Evolutionary conservation across 495 filamentous ascomycete species (phyloP).

Genomic region (Cryomyces minteri): DNA sequence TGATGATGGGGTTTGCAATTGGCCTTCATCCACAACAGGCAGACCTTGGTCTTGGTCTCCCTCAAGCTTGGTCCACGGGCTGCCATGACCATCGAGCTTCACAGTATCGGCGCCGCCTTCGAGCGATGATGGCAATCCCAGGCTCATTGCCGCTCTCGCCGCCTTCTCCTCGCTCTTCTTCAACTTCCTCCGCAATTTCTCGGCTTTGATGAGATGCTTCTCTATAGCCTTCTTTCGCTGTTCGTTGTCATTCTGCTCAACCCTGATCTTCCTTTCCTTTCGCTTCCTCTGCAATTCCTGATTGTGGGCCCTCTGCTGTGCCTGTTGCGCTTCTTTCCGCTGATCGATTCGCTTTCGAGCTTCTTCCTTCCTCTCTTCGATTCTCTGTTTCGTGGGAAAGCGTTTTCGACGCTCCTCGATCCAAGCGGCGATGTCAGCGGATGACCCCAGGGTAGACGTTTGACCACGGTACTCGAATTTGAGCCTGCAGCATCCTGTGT

Average conservation of each 20-base stretch:
- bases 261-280: background rate
- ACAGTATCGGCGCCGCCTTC: background rate
- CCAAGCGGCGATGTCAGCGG: slow-evolving; percentile 60
- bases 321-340: slow-evolving; percentile 25
- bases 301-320: slow-evolving; percentile 22
- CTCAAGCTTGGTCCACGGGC: background rate
- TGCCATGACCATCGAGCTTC: background rate
- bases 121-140: no score
- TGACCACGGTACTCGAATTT: slow-evolving; percentile 19
- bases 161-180: slow-evolving; percentile 6
- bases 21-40: background rate
- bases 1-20: background rate
- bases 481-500: slow-evolving; percentile 6
- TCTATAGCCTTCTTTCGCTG: background rate
- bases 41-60: background rate
- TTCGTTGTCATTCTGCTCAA: background rate
- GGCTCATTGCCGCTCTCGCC: background rate
- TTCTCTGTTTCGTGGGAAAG: slow-evolving; percentile 55
- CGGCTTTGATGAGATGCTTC: background rate
- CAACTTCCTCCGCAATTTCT: background rate
- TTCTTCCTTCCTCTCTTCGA: slow-evolving; percentile 26
- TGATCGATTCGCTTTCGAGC: slow-evolving; percentile 22
- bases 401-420: slow-evolving; percentile 60
- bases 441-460: slow-evolving; percentile 25
- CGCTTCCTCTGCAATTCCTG: background rate